Conservation (phyloP, 2,329 filamentous ascomycete species). For the Microsporum audouinii region DNA sequence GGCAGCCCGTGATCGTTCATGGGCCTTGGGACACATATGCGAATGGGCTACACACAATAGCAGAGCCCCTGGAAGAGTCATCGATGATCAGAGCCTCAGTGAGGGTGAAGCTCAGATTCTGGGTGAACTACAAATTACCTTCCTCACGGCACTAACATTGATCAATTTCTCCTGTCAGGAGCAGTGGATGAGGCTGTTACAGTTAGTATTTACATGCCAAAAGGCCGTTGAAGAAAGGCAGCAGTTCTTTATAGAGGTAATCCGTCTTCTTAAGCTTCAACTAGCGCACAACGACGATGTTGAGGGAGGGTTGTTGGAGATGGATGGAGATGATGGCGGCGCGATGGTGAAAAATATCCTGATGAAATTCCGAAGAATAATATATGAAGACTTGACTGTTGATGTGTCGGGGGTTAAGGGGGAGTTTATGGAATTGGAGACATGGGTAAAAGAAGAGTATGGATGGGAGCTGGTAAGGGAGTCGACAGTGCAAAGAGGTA, state of each 20-base stretch:
- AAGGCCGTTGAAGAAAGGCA: constrained; percentile 39
- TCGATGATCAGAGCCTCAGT: background rate
- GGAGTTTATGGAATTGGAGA: constrained; percentile 45
- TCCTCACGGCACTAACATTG: constrained; percentile 51
- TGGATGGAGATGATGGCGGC: constrained; percentile 41
- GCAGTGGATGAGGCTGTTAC: constrained; percentile 52
- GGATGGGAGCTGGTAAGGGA: constrained; percentile 47
- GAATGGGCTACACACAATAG: constrained; percentile 22
- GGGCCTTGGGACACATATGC: constrained; percentile 47
- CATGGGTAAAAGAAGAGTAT: constrained; percentile 43
- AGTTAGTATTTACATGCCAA: constrained; percentile 46
- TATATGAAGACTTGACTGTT: constrained; percentile 32
- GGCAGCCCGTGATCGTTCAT: constrained; percentile 50
- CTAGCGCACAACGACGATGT: constrained; percentile 47
- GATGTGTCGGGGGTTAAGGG: constrained; percentile 33
- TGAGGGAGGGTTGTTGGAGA: constrained; percentile 51
- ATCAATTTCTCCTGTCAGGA: constrained; percentile 56
- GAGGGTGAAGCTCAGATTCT: constrained; percentile 34
- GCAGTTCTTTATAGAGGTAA: constrained; percentile 41
- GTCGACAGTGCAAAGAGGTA: constrained; percentile 44
- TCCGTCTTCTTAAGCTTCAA: constrained; percentile 42
- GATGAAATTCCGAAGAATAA: constrained; percentile 39
- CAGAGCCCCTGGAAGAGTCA: background rate
- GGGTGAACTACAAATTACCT: constrained; percentile 52
- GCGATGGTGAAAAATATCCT: constrained; percentile 44